Evolutionary conservation across 495 filamentous ascomycete genomes (phyloP), one percentile per base, ranked within the genome.

Genomic region (Symbiotaphrina buchneri): DNA sequence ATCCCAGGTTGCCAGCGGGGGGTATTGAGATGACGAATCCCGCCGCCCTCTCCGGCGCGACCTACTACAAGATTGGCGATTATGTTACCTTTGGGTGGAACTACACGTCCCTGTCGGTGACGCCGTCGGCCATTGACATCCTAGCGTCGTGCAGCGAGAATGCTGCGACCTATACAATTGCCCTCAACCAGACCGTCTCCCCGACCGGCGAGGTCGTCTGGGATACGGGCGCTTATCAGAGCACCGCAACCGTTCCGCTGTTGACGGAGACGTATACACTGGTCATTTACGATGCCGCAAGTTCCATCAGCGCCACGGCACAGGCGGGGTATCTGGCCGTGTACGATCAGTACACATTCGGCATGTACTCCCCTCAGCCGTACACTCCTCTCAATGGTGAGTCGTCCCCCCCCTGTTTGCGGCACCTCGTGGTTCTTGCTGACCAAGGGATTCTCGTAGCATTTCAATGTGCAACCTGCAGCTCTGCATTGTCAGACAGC

Each of bases 71-170:
- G 51, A 75, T 95, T 45, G 78, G 76, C 11, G 71, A 94, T 22
- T 61, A 61, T 32, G 58, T 92, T 10, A 93, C 82, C 1, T 85
- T 85, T 49, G 71, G 55, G 0, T 97, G 85, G 84, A 94, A 94
- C 52, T 95, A 93, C 55, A 97, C 87, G 1, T 81, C 74, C 27
- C 56, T 97, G 23, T 63, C 64, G 18, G 70, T 70, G 11, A 74
- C 69, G 1, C 87, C 87, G 0, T 69, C 66, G 2, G 72, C 67
- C 19, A 53, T 97, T 41, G 77, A 97, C 41, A 65, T 94, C 3
- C 52, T 87, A 19, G 76, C 87, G 7, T 72, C 68, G 16, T 90
- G 79, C 67, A 69, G 67, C 22, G 45, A 53, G 31, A 74, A 76
- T 49, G 50, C 56, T 25, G 53, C 52, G 21, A 65, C 61, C 15